Conservation (phyloP, 805 yeast species). For the Pachysolen tannophilus region DNA sequence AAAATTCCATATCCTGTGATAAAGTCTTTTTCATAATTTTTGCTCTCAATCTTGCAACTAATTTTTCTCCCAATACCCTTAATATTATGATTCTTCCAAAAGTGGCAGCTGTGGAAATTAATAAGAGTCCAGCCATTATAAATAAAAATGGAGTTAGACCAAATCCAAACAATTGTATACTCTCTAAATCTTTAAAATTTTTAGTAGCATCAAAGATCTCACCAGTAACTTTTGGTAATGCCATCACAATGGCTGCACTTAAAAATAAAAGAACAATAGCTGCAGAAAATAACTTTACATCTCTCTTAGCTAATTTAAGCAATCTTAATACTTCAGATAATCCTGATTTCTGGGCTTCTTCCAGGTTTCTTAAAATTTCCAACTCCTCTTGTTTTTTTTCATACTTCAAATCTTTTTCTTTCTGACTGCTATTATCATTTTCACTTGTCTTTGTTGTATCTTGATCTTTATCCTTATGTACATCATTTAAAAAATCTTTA, state of each 20-base stretch:
- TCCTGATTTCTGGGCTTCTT: slow-evolving; percentile 25
- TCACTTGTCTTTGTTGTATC: not conserved
- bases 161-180: slow-evolving; percentile 43
- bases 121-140: slow-evolving; percentile 53
- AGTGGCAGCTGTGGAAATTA: slow-evolving; percentile 71
- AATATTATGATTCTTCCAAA: slow-evolving; percentile 70
- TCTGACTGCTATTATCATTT: not conserved
- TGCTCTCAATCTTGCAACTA: slow-evolving; percentile 79
- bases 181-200: slow-evolving; percentile 18
- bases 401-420: slow-evolving; percentile 1
- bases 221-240: slow-evolving; percentile 50
- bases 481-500: no score
- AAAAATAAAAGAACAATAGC: slow-evolving; percentile 37
- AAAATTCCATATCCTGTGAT: slow-evolving; percentile 82
- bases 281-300: slow-evolving; percentile 31
- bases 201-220: slow-evolving; percentile 42
- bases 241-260: slow-evolving; percentile 43
- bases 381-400: slow-evolving; percentile 14
- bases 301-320: slow-evolving; percentile 34
- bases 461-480: no score
- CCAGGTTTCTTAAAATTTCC: slow-evolving; percentile 16
- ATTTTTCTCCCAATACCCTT: slow-evolving; percentile 75
- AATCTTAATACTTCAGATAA: slow-evolving; percentile 31
- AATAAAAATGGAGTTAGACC: slow-evolving; percentile 52
- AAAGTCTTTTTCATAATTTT: slow-evolving; percentile 69